Evolutionary conservation across 2,329 filamentous ascomycete genomes (phyloP).

Genomic region (Tolypocladium sp.): DNA sequence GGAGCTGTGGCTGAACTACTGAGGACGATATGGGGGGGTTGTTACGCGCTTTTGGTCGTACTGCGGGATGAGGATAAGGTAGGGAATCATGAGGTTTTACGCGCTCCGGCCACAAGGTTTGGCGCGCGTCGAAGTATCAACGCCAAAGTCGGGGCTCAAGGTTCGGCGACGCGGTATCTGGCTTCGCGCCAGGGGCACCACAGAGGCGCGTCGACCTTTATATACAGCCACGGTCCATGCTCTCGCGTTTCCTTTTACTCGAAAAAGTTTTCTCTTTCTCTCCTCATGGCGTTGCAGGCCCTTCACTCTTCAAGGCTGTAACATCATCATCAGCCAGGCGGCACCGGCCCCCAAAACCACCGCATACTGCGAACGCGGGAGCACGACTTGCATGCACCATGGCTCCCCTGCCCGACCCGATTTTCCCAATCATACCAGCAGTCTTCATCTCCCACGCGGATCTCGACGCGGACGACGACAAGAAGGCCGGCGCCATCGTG

Average conservation of each 20-base stretch:
- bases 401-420: neutral
- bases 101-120: neutral
- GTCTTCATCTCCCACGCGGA: no score
- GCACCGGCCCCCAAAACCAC: neutral
- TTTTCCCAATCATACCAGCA: no score
- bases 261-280: neutral
- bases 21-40: neutral
- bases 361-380: neutral
- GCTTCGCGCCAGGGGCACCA: neutral
- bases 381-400: neutral
- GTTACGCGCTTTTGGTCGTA: neutral
- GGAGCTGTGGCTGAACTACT: conserved; percentile 69
- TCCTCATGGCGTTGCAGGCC: neutral
- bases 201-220: neutral
- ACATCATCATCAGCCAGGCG: neutral
- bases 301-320: neutral
- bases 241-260: neutral
- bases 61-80: neutral
- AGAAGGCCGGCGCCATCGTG: neutral
- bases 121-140: neutral
- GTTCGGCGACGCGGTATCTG: neutral
- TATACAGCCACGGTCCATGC: neutral
- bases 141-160: neutral
- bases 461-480: neutral
- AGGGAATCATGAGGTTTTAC: neutral